Evolutionary conservation across 768 basidiomycete genomes (phyloP).

Genomic region (Coprinellus micaceus): DNA sequence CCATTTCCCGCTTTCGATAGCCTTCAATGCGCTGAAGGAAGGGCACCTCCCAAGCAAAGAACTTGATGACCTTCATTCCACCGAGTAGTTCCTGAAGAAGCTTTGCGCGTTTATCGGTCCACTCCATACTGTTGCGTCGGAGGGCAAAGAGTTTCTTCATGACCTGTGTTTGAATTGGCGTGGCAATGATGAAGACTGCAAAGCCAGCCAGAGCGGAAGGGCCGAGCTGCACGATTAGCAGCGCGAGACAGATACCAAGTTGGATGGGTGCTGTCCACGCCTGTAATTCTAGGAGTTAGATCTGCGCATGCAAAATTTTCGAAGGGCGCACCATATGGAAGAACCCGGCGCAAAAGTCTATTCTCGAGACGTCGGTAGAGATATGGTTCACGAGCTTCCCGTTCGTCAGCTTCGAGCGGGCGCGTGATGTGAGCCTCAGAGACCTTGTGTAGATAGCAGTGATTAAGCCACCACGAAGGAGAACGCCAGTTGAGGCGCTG

Average conservation of each 20-base stretch:
- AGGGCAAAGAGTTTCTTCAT: slow-evolving; percentile 72
- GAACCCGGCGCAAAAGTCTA: slow-evolving; percentile 82
- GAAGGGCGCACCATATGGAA: slow-evolving; percentile 62
- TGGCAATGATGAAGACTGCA: slow-evolving; percentile 60
- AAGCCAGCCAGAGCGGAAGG: slow-evolving; percentile 54
- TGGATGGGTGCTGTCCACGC: slow-evolving; percentile 76
- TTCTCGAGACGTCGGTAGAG: slow-evolving; percentile 85
- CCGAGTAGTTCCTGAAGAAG: slow-evolving; percentile 85
- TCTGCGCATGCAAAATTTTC: too few relatives aligned
- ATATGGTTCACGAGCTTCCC: slow-evolving; percentile 93
- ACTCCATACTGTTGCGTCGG: slow-evolving; percentile 73
- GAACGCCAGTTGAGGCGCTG: slow-evolving; percentile 67
- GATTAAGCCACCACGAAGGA: slow-evolving; percentile 81
- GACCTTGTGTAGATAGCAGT: slow-evolving; percentile 81
- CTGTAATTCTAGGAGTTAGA: too few relatives aligned
- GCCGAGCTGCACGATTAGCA: slow-evolving; percentile 73
- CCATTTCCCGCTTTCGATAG: slow-evolving; percentile 70
- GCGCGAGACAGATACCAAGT: slow-evolving; percentile 68
- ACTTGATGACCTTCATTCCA: slow-evolving; percentile 91
- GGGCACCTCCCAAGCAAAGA: slow-evolving; percentile 84
- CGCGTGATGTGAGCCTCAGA: slow-evolving; percentile 70
- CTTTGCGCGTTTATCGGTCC: slow-evolving; percentile 90
- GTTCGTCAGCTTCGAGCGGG: slow-evolving; percentile 76
- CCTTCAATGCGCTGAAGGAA: slow-evolving; percentile 71
- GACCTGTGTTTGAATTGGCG: slow-evolving; percentile 66